Evolutionary conservation across 805 yeast species (phyloP).

Genomic region (Lipomyces yamadae): DNA sequence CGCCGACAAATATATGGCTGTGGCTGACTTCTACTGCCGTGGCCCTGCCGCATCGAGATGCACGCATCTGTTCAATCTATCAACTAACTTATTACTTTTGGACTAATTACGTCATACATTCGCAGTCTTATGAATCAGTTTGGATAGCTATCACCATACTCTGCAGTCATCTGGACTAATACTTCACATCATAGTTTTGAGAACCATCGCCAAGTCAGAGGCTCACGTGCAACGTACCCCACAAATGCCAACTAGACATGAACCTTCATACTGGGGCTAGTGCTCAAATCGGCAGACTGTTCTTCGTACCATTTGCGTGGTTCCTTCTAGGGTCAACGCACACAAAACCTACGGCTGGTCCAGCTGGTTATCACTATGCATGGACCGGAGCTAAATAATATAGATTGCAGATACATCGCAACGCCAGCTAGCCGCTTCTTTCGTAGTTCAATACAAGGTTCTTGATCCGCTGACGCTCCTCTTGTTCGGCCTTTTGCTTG

Average conservation of each 20-base stretch:
- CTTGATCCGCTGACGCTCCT: slow-evolving; percentile 37
- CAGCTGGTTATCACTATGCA: no score
- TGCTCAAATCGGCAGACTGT: no score
- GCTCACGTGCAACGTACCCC: no score
- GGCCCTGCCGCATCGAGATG: not conserved
- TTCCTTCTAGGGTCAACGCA: no score
- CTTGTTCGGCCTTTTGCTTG: slow-evolving; percentile 36
- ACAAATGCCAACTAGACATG: no score
- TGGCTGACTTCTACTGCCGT: not conserved
- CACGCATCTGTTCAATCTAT: not conserved
- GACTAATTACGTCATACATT: not conserved
- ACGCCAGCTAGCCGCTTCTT: slow-evolving; percentile 15
- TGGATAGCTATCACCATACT: not conserved
- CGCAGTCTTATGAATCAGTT: not conserved
- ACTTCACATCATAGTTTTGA: not conserved
- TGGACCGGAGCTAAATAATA: not conserved
- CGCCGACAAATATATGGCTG: not conserved
- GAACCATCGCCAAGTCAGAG: no score
- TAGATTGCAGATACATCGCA: not conserved
- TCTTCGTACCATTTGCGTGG: no score
- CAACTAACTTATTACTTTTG: not conserved
- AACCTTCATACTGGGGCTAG: no score
- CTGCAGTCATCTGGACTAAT: not conserved
- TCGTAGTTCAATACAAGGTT: slow-evolving; percentile 37
- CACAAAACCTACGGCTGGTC: no score